Evolutionary conservation across 345 rosid genomes (phyloP).

Genomic region (Acer saccharum): DNA sequence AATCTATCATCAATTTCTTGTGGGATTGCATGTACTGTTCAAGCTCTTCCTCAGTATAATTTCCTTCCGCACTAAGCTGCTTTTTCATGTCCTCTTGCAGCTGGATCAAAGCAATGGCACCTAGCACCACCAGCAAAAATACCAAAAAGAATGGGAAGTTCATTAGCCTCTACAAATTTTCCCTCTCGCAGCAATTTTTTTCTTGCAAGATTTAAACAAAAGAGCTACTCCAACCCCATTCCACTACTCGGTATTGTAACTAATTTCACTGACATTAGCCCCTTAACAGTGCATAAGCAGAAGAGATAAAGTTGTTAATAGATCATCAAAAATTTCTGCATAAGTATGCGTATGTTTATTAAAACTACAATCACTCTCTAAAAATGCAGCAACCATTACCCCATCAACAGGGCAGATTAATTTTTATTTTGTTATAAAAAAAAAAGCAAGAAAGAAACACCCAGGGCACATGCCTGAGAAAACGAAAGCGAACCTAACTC

Average conservation of each 20-base stretch:
- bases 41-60: constrained; percentile 88
- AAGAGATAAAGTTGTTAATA: background rate
- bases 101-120: constrained; percentile 96
- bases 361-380: background rate
- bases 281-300: background rate
- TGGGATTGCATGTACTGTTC: constrained; percentile 83
- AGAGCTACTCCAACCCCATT: background rate
- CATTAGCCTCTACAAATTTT: constrained; percentile 7
- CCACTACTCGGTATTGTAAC: background rate
- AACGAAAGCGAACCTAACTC: background rate
- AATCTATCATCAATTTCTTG: constrained; percentile 91
- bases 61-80: constrained; percentile 81
- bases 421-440: too few relatives aligned
- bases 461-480: background rate
- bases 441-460: background rate
- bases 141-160: constrained; percentile 1
- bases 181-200: background rate
- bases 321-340: background rate
- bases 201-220: constrained; percentile 5
- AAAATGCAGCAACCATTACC: background rate
- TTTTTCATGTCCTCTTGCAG: constrained; percentile 97
- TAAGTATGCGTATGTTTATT: background rate
- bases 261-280: background rate
- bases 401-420: background rate
- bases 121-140: constrained; percentile 42